These are phyloP conservation scores for Leptodontidium sp. DNA, from an alignment of 2,329 filamentous ascomycete species.

Conservation along the genomic window DNA sequence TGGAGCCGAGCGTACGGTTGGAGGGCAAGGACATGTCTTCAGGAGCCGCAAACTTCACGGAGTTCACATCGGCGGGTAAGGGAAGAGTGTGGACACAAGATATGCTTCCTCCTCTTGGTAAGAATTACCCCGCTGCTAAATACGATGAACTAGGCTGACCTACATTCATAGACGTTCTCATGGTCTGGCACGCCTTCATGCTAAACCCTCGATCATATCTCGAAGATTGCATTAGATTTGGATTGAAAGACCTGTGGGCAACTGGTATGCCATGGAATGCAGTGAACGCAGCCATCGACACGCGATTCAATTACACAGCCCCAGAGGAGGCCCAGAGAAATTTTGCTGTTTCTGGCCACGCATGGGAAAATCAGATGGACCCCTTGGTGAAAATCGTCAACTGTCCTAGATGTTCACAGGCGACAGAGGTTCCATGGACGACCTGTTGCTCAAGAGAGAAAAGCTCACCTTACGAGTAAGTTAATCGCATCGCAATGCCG, in stretches of 20 bases:
- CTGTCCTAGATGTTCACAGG: slow-evolving; percentile 62
- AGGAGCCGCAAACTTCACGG: slow-evolving; percentile 21
- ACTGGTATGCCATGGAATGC: slow-evolving; percentile 72
- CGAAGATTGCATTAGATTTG: slow-evolving; percentile 73
- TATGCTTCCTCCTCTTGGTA: slow-evolving; percentile 67
- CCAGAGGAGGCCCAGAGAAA: slow-evolving; percentile 51
- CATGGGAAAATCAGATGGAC: slow-evolving; percentile 69
- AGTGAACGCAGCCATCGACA: slow-evolving; percentile 65
- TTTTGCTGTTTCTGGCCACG: slow-evolving; percentile 60
- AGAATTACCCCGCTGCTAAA: slow-evolving; percentile 59
- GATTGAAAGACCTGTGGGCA: slow-evolving; percentile 63
- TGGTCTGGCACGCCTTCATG: slow-evolving; percentile 84
- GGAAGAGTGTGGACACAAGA: slow-evolving; percentile 49
- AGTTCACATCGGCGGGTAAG: slow-evolving; percentile 33
- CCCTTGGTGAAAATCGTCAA: slow-evolving; percentile 54
- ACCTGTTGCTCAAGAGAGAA: slow-evolving; percentile 53
- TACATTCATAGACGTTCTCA: slow-evolving; percentile 66
- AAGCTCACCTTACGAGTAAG: slow-evolving; percentile 47
- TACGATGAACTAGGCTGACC: slow-evolving; percentile 20
- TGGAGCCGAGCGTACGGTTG: slow-evolving; percentile 39
- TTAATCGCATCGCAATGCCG: slow-evolving; percentile 19
- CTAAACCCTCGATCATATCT: slow-evolving; percentile 79
- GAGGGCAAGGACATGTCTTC: slow-evolving; percentile 39
- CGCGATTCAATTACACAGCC: slow-evolving; percentile 63
- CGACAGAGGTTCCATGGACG: slow-evolving; percentile 66